Conservation (phyloP, 306 rosid genomes). For the Cotoneaster glaucophyllus region DNA sequence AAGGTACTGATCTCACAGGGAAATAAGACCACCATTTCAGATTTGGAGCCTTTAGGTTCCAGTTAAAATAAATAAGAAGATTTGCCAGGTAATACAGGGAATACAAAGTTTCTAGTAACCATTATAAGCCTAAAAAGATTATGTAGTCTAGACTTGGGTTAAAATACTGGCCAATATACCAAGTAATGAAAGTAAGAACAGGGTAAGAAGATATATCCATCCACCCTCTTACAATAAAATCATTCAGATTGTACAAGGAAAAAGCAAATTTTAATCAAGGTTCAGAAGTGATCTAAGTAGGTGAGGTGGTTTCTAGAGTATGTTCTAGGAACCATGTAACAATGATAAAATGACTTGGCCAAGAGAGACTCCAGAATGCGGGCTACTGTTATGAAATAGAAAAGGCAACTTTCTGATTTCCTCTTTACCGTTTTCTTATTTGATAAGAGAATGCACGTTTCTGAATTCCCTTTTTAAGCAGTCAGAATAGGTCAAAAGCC, state of each 20-base stretch:
- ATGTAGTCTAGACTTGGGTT: neutral
- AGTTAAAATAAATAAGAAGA: neutral
- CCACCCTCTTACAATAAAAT: neutral
- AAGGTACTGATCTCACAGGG: neutral
- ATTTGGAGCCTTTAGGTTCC: neutral
- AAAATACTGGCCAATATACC: neutral
- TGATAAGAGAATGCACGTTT: neutral
- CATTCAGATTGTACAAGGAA: neutral
- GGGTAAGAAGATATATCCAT: neutral
- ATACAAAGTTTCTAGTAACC: neutral
- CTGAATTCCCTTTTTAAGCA: neutral
- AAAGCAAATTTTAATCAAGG: neutral
- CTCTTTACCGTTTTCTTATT: neutral
- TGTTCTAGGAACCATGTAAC: neutral
- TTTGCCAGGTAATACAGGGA: neutral
- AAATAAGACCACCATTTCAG: neutral
- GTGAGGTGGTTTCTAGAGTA: neutral
- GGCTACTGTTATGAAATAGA: neutral
- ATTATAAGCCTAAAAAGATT: neutral
- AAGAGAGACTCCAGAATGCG: neutral
- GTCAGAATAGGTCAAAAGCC: neutral
- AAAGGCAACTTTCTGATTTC: neutral
- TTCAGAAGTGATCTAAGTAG: neutral
- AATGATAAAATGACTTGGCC: neutral
- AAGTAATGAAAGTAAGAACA: neutral